Evolutionary conservation across 306 rosid genomes (phyloP).

Genomic region (Datisca glomerata): DNA sequence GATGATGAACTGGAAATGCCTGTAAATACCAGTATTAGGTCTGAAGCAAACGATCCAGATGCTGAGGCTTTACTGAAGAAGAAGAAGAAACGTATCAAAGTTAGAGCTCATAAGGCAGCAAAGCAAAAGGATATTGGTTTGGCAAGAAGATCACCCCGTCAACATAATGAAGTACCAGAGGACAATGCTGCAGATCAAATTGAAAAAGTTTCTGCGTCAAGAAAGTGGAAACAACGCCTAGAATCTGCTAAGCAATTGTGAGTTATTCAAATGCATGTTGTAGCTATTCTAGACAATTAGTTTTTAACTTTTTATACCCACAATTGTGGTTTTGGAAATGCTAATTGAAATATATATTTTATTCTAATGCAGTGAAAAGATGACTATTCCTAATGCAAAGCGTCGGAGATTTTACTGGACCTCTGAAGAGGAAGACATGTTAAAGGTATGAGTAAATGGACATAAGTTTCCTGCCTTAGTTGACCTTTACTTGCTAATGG

Average conservation of each 20-base stretch:
- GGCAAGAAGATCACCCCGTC: slow-evolving; percentile 8
- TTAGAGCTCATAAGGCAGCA: slow-evolving; percentile 14
- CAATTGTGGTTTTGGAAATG: neutral
- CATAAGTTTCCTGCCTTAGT: too few species aligned
- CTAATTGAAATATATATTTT: neutral
- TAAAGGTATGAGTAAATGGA: slow-evolving; percentile 25
- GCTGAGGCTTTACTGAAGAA: neutral
- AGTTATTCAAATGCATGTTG: slow-evolving; percentile 8
- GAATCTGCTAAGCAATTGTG: slow-evolving; percentile 12
- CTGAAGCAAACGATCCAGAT: slow-evolving; percentile 25
- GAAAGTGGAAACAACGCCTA: neutral
- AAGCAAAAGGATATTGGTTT: neutral
- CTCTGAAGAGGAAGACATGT: slow-evolving; percentile 30
- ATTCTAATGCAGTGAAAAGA: slow-evolving; percentile 21
- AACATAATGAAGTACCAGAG: neutral
- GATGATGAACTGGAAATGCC: slow-evolving; percentile 10
- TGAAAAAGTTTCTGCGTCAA: slow-evolving; percentile 11
- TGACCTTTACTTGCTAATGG: too few species aligned
- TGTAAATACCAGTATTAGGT: slow-evolving; percentile 11
- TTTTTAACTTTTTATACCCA: too few species aligned
- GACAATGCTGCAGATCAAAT: slow-evolving; percentile 1
- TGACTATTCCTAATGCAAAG: slow-evolving; percentile 9
- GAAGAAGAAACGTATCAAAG: slow-evolving; percentile 19
- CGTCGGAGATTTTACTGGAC: slow-evolving; percentile 31
- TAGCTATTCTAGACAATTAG: too few species aligned